Evolutionary conservation across 495 filamentous ascomycete genomes (phyloP).

Genomic region (Xylaria telfairii): DNA sequence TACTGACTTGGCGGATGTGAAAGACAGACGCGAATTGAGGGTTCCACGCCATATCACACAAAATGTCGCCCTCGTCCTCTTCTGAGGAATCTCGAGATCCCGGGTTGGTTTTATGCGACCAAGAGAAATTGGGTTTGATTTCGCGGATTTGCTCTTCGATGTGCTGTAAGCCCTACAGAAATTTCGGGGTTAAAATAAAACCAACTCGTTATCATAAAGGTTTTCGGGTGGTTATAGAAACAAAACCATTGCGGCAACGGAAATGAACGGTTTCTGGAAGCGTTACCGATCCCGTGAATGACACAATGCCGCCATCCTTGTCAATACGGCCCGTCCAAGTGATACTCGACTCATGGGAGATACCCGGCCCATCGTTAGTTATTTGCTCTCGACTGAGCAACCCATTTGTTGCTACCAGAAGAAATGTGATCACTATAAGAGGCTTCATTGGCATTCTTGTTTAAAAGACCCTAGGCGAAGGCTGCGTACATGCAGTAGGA

Average conservation of each 20-base stretch:
- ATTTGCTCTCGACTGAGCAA: neutral
- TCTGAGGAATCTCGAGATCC: neutral
- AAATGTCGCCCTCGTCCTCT: neutral
- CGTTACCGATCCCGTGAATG: constrained; percentile 16
- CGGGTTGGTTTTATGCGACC: neutral
- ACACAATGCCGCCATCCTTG: neutral
- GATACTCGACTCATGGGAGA: neutral
- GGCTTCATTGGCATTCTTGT: neutral
- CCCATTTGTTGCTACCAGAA: neutral
- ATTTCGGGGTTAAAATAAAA: neutral
- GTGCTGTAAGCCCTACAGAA: constrained; percentile 9
- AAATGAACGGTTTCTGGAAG: neutral
- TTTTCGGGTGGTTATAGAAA: neutral
- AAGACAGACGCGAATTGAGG: constrained; percentile 23
- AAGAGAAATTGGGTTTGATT: constrained; percentile 11
- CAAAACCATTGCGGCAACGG: neutral
- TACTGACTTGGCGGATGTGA: constrained; percentile 11
- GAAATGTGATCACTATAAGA: neutral
- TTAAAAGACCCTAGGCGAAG: neutral
- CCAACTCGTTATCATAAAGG: neutral
- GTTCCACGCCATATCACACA: constrained; percentile 18
- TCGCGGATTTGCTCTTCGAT: constrained; percentile 21
- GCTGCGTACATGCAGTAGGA: neutral
- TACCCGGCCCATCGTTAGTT: neutral
- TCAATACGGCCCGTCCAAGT: constrained; percentile 18